phyloP scores from a whole-genome alignment of 2,329 filamentous ascomycete genomes.

The Cladosporium sp. region DNA sequence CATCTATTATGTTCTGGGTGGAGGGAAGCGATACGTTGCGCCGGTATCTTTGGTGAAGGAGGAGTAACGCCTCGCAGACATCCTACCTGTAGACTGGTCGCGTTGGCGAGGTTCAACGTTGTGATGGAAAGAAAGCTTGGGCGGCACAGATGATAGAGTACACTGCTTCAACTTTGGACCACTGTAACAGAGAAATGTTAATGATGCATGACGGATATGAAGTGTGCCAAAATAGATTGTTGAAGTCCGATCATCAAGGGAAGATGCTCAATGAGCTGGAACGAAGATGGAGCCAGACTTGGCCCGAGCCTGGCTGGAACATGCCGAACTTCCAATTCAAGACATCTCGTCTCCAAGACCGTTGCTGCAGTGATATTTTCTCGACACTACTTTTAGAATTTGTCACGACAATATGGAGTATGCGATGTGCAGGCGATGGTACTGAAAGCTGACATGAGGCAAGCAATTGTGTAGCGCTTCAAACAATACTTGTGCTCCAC shows the following conservation, averaged over 20 bases:
- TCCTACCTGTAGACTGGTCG: not conserved
- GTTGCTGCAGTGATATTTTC: slow-evolving; percentile 10
- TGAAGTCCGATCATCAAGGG: not conserved
- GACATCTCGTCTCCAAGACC: not conserved
- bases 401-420: not conserved
- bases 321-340: not conserved
- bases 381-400: too few relatives aligned
- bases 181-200: not conserved
- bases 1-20: slow-evolving; percentile 33
- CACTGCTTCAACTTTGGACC: not conserved
- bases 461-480: not conserved
- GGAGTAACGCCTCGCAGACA: slow-evolving; percentile 25
- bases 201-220: not conserved
- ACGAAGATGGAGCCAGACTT: not conserved
- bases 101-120: not conserved
- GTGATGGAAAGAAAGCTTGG: not conserved
- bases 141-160: not conserved
- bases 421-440: not conserved
- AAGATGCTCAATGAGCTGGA: not conserved
- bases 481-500: not conserved
- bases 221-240: not conserved
- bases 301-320: not conserved
- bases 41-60: slow-evolving; percentile 36
- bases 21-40: slow-evolving; percentile 32
- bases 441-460: not conserved